Evolutionary conservation across 352 stramenopile species (phyloP).

Genomic region (Globisporangium abappressorium): DNA sequence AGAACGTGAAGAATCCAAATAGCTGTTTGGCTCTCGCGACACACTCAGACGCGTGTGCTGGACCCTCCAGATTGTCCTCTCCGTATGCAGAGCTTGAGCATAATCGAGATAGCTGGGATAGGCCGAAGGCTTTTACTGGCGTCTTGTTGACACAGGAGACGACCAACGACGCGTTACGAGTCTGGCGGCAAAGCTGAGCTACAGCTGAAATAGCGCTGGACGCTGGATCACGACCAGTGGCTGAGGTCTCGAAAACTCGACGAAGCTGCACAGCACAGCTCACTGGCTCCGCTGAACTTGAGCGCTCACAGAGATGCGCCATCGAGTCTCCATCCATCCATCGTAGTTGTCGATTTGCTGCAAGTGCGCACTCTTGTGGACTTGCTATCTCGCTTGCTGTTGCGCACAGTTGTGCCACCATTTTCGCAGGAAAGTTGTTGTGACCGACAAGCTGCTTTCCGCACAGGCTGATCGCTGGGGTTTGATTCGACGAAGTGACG

Average conservation of each 20-base stretch:
- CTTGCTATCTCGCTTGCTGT: background rate
- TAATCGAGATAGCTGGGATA: constrained; percentile 22
- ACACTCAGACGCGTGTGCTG: constrained; percentile 3
- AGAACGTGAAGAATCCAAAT: constrained; percentile 8
- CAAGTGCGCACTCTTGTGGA: constrained; percentile 42
- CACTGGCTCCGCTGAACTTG: constrained; percentile 24
- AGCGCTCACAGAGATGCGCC: constrained; percentile 31
- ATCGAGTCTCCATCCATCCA: constrained; percentile 44
- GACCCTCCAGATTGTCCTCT: background rate
- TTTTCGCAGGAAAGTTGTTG: constrained; percentile 16
- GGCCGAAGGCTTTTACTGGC: constrained; percentile 20
- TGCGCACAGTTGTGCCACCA: constrained; percentile 35
- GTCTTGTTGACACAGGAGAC: constrained; percentile 29
- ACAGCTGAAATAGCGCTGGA: constrained; percentile 1
- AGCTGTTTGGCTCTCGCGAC: constrained; percentile 13
- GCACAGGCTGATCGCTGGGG: constrained; percentile 24
- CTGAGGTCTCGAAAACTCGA: background rate
- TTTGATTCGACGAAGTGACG: constrained; percentile 11
- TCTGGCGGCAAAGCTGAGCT: constrained; percentile 25
- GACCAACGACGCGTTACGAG: constrained; percentile 22
- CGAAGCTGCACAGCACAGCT: constrained; percentile 31
- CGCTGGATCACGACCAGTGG: background rate
- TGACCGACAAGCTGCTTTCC: constrained; percentile 21
- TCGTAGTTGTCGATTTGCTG: constrained; percentile 35
- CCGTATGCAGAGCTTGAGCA: constrained; percentile 18